Evolutionary conservation across 2,329 filamentous ascomycete genomes (phyloP).

Genomic region (Aspergillus chevalieri): DNA sequence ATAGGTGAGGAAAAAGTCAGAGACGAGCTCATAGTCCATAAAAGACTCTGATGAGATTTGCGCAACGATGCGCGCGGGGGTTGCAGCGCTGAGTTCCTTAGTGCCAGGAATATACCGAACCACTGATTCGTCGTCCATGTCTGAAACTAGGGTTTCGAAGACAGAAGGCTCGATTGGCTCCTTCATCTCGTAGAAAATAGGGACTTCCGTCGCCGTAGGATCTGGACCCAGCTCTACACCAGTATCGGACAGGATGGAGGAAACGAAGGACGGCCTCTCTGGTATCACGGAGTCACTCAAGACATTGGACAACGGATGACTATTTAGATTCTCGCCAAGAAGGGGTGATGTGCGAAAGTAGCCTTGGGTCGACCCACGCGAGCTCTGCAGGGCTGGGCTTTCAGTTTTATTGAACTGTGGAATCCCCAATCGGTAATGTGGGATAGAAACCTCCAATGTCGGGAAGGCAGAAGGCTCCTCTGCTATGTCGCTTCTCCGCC

Average conservation of each 20-base stretch:
- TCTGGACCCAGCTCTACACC: constrained; percentile 26
- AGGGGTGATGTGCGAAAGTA: constrained; percentile 61
- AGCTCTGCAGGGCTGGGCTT: constrained; percentile 70
- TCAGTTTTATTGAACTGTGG: constrained; percentile 73
- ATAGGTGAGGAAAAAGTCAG: constrained; percentile 96
- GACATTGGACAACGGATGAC: constrained; percentile 16
- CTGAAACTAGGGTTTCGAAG: constrained; percentile 73
- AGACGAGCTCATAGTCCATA: constrained; percentile 92
- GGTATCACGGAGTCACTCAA: constrained; percentile 20
- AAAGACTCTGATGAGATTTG: constrained; percentile 96
- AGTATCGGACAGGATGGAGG: constrained; percentile 32
- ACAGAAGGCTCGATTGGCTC: constrained; percentile 59
- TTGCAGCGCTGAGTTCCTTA: constrained; percentile 78
- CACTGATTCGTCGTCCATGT: constrained; percentile 73
- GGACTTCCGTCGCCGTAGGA: constrained; percentile 33
- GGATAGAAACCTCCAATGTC: constrained; percentile 68
- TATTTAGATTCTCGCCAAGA: constrained; percentile 35
- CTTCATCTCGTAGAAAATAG: constrained; percentile 46
- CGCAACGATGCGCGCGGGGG: constrained; percentile 81
- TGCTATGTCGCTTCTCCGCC: constrained; percentile 60
- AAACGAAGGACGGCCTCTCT: constrained; percentile 28
- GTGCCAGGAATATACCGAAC: constrained; percentile 71
- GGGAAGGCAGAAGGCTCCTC: constrained; percentile 37
- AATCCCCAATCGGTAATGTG: constrained; percentile 75
- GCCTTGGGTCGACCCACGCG: constrained; percentile 63